These are phyloP conservation scores for Aspergillus alliaceus DNA, from an alignment of 2,329 filamentous ascomycete species.

Conservation along the genomic window DNA sequence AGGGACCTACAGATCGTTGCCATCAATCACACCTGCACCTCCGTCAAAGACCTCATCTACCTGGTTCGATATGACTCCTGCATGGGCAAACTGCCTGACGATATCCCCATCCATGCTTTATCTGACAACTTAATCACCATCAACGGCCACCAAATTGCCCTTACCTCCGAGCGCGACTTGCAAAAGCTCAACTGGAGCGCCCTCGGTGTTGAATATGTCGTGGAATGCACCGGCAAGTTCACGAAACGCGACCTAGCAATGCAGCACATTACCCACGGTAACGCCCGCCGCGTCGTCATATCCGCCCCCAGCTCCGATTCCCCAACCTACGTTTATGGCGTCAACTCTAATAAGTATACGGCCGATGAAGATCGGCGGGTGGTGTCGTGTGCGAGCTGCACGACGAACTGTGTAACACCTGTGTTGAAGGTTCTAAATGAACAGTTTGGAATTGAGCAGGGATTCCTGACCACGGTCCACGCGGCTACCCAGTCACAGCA, in stretches of 20 bases:
- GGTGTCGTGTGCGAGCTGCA: background rate
- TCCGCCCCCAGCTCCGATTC: conserved; percentile 60
- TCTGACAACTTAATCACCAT: conserved; percentile 76
- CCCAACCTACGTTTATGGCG: conserved; percentile 55
- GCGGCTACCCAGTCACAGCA: conserved; percentile 33
- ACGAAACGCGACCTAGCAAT: conserved; percentile 57
- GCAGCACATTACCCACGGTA: conserved; percentile 75
- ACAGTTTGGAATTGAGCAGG: conserved; percentile 31
- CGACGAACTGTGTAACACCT: background rate
- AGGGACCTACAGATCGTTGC: conserved; percentile 27
- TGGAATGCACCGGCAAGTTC: conserved; percentile 1
- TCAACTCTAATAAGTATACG: conserved; percentile 28
- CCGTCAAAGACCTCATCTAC: conserved; percentile 30
- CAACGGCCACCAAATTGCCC: conserved; percentile 6
- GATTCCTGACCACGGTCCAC: conserved; percentile 33
- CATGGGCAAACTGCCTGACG: conserved; percentile 91
- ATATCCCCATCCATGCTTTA: conserved; percentile 83
- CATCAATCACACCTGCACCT: conserved; percentile 31
- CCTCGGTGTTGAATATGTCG: conserved; percentile 27
- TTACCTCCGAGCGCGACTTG: background rate
- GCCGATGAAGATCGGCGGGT: conserved; percentile 13
- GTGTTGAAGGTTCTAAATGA: background rate
- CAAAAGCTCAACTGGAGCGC: conserved; percentile 29
- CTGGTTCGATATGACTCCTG: conserved; percentile 29
- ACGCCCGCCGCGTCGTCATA: conserved; percentile 84